Percentiles rank a stretch among this genome's conserved stretches.
Evolutionary conservation across 257 asterid genomes (phyloP).

Genomic region (Ajuga chamaepitys): DNA sequence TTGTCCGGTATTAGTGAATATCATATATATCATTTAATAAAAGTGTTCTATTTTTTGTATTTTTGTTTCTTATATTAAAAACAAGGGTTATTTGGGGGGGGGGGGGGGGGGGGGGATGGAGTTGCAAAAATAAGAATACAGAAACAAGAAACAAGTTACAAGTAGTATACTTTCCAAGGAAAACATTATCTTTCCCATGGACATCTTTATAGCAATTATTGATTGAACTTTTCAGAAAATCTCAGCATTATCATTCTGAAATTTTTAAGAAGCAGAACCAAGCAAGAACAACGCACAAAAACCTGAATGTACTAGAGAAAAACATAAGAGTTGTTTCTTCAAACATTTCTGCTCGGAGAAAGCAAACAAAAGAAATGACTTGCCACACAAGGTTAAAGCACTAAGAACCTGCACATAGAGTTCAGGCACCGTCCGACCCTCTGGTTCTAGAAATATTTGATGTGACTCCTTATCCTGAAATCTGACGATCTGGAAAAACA

Average conservation of each 20-base stretch:
- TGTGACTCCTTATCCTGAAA: slow-evolving; percentile 96
- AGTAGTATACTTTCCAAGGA: neutral
- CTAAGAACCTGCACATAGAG: slow-evolving; percentile 86
- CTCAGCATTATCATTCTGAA: neutral
- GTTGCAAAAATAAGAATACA: neutral
- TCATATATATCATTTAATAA: neutral
- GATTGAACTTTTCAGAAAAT: neutral
- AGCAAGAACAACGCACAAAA: neutral
- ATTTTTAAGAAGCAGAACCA: neutral
- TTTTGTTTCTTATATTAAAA: neutral
- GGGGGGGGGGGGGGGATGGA: too few relatives aligned
- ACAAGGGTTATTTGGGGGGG: neutral
- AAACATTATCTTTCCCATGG: neutral
- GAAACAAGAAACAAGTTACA: neutral
- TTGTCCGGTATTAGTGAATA: neutral
- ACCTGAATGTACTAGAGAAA: neutral
- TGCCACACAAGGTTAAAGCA: slow-evolving; percentile 10
- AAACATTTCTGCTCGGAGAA: neutral
- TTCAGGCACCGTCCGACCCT: slow-evolving; percentile 94
- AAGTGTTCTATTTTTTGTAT: neutral
- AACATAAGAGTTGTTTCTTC: neutral
- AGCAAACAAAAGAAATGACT: slow-evolving; percentile 5
- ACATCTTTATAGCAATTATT: neutral
- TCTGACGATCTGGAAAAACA: slow-evolving; percentile 71
- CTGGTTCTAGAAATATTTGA: slow-evolving; percentile 98